Conservation (phyloP, 1,284 basidiomycete species). For the Exsudoporus floridanus region DNA sequence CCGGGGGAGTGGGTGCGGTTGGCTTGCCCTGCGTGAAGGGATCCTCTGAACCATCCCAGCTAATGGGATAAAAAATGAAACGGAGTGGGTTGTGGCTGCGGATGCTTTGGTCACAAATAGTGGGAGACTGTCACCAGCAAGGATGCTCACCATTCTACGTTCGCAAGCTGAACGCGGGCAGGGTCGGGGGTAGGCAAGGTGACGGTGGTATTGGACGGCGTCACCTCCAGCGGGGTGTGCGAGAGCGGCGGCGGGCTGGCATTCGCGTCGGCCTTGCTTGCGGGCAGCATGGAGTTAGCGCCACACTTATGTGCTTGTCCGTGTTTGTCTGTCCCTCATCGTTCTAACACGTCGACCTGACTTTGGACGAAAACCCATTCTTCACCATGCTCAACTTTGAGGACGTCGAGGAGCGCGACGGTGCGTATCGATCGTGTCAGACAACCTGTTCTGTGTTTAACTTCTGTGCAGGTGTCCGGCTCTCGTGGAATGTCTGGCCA, state of each 20-base stretch:
- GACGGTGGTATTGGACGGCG: constrained; percentile 22
- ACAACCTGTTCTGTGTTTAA: not conserved
- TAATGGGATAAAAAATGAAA: constrained; percentile 29
- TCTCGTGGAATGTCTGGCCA: constrained; percentile 99
- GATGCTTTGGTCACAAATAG: not conserved
- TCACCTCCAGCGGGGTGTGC: constrained; percentile 1
- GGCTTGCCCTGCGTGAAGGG: not conserved
- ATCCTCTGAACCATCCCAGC: constrained; percentile 25
- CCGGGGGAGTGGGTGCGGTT: not conserved
- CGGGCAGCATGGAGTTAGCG: not conserved
- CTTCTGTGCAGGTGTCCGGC: constrained; percentile 65
- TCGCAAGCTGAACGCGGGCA: constrained; percentile 9
- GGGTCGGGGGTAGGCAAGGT: constrained; percentile 19
- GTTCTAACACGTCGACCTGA: constrained; percentile 26
- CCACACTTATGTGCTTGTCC: constrained; percentile 21
- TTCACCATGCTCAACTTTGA: constrained; percentile 49
- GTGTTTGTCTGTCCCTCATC: constrained; percentile 18
- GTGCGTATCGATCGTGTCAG: constrained; percentile 34
- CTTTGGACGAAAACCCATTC: not conserved
- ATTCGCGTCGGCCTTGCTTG: not conserved
- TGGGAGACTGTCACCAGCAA: not conserved
- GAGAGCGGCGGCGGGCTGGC: not conserved
- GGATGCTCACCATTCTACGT: constrained; percentile 11
- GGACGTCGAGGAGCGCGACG: constrained; percentile 65
- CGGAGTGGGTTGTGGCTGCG: constrained; percentile 18